These are phyloP conservation scores for Candida mesenterica DNA, from an alignment of 1,139 yeast species.

Conservation along the genomic window DNA sequence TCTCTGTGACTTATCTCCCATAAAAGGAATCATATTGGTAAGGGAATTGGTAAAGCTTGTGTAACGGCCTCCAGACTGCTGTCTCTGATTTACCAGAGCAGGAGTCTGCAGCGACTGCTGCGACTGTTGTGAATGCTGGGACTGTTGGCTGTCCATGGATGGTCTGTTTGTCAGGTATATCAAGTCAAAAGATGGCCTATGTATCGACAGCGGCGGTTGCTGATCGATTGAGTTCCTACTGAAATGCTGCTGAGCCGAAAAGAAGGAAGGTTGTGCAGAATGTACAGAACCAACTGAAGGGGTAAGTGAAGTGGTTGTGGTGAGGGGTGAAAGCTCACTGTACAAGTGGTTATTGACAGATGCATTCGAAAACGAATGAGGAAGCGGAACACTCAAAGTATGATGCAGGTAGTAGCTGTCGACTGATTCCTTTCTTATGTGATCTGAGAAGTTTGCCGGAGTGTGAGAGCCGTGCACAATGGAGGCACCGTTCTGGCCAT, in stretches of 20 bases:
- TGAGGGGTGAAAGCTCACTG: conserved; percentile 41
- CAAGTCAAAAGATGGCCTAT: conserved; percentile 36
- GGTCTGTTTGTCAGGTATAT: not conserved
- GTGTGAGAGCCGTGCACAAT: not conserved
- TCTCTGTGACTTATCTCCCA: conserved; percentile 38
- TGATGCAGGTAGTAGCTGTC: conserved; percentile 13
- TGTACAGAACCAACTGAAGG: conserved; percentile 43
- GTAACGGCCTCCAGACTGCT: conserved; percentile 25
- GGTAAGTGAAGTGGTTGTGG: conserved; percentile 47
- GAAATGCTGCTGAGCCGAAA: conserved; percentile 45
- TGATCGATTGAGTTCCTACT: conserved; percentile 41
- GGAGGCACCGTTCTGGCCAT: too few relatives aligned
- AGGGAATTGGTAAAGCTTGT: conserved; percentile 40
- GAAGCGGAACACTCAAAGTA: conserved; percentile 10
- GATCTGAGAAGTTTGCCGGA: not conserved
- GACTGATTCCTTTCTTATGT: conserved; percentile 10
- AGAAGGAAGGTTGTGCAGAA: conserved; percentile 46
- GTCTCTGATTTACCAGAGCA: conserved; percentile 5
- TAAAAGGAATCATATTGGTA: conserved; percentile 44
- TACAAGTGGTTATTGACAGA: conserved; percentile 12
- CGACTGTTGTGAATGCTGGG: conserved; percentile 17
- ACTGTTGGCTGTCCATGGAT: conserved; percentile 6
- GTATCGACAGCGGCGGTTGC: conserved; percentile 27
- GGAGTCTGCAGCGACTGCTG: conserved; percentile 14
- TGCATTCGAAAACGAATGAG: conserved; percentile 9